Percentiles rank a stretch among this genome's conserved stretches.
These are phyloP conservation scores for Huntiella bhutanensis DNA, from an alignment of 2,329 filamentous ascomycete species.

Conservation along the genomic window DNA sequence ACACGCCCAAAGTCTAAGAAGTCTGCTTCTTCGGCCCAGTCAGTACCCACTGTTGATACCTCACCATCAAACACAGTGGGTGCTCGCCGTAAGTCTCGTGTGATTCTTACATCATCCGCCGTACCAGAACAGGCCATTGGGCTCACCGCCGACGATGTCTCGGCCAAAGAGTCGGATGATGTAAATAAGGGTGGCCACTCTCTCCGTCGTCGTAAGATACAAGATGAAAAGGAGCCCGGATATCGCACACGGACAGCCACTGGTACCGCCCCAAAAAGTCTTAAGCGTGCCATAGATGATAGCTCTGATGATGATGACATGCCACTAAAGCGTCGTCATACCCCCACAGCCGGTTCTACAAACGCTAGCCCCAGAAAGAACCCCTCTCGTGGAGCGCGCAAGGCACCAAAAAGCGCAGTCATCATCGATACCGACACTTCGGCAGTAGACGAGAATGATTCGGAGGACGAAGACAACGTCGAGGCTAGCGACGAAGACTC, in stretches of 20 bases:
- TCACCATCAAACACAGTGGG: neutral
- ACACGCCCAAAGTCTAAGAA: too few relatives aligned
- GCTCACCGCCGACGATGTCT: neutral
- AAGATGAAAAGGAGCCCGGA: conserved; percentile 35
- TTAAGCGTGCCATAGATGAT: conserved; percentile 6
- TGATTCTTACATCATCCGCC: neutral
- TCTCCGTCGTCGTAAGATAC: conserved; percentile 34
- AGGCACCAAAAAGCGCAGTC: conserved; percentile 2
- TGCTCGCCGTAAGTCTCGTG: conserved; percentile 1
- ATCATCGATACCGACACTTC: conserved; percentile 6
- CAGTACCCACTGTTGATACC: conserved; percentile 5
- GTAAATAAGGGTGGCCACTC: conserved; percentile 35
- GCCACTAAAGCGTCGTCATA: conserved; percentile 5
- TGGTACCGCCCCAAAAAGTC: conserved; percentile 5
- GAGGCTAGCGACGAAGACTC: neutral
- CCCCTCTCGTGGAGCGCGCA: conserved; percentile 6
- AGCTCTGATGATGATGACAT: conserved; percentile 3
- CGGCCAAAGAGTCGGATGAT: neutral
- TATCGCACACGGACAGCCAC: conserved; percentile 9
- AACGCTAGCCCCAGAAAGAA: conserved; percentile 8
- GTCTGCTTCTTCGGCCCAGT: neutral
- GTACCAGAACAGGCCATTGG: neutral
- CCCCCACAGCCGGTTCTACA: neutral
- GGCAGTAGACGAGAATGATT: neutral
- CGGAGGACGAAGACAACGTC: neutral